Evolutionary conservation across 2,329 filamentous ascomycete genomes (phyloP).

Genomic region (Alternaria tenuissima): DNA sequence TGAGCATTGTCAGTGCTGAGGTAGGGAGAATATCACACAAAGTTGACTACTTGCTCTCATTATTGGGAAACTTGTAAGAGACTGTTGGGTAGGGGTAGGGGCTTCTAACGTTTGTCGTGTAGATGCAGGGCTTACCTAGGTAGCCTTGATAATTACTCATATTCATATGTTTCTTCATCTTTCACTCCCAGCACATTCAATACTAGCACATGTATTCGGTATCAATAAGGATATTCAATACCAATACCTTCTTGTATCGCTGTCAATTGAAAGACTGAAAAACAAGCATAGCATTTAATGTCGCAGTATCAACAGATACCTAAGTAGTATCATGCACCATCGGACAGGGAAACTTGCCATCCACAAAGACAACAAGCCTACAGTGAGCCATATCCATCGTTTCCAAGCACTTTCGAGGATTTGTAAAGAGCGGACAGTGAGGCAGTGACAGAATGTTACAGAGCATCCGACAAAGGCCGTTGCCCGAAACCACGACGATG

Average conservation of each 20-base stretch:
- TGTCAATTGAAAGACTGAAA: not conserved
- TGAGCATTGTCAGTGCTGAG: not conserved
- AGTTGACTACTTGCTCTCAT: not conserved
- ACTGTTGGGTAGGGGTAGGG: not conserved
- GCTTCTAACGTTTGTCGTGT: not conserved
- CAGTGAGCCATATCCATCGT: not conserved
- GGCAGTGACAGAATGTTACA: not conserved
- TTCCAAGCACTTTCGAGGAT: not conserved
- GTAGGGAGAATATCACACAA: not conserved
- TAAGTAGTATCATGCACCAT: not conserved
- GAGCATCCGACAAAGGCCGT: not conserved
- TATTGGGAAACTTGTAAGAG: not conserved
- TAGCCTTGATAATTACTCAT: not conserved
- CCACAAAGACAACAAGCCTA: not conserved
- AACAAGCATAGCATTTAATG: not conserved
- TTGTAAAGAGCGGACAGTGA: not conserved
- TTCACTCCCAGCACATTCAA: not conserved
- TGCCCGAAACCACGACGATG: not conserved
- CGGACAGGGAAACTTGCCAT: not conserved
- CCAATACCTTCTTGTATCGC: not conserved
- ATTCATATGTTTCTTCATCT: not conserved
- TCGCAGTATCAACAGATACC: not conserved
- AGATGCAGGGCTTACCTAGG: not conserved
- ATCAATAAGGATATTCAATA: not conserved
- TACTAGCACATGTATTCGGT: not conserved